These are phyloP conservation scores for Plectosphaerella cucumerina DNA, from an alignment of 2,329 filamentous ascomycete species.

Conservation along the genomic window DNA sequence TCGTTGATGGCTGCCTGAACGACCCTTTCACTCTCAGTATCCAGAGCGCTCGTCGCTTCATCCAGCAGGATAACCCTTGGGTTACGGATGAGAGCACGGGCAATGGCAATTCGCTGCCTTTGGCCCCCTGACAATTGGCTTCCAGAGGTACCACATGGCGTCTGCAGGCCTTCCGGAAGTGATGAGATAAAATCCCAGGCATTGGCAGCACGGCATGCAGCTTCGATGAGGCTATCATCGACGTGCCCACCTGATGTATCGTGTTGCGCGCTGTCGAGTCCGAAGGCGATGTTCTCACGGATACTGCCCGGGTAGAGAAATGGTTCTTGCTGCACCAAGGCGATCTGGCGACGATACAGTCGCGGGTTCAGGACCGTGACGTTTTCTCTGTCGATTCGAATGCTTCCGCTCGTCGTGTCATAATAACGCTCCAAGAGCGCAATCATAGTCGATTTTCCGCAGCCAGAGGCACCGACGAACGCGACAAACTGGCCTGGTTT, in stretches of 20 bases:
- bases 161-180: slow-evolving; percentile 49
- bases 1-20: slow-evolving; percentile 42
- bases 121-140: slow-evolving; percentile 68
- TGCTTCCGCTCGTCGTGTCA: slow-evolving; percentile 57
- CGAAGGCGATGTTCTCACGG: slow-evolving; percentile 63
- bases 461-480: slow-evolving; percentile 65
- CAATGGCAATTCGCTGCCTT: slow-evolving; percentile 61
- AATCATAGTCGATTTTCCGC: slow-evolving; percentile 69
- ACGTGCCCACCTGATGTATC: slow-evolving; percentile 19
- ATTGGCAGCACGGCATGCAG: slow-evolving; percentile 39
- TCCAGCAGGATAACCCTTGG: slow-evolving; percentile 63
- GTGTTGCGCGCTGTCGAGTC: slow-evolving; percentile 25
- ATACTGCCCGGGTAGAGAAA: slow-evolving; percentile 57
- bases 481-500: slow-evolving; percentile 62
- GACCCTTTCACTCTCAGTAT: slow-evolving; percentile 50
- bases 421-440: slow-evolving; percentile 66
- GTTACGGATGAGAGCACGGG: slow-evolving; percentile 56
- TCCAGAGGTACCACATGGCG: slow-evolving; percentile 60
- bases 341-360: slow-evolving; percentile 60
- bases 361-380: slow-evolving; percentile 53
- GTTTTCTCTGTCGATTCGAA: slow-evolving; percentile 55
- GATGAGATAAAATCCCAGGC: slow-evolving; percentile 38
- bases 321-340: slow-evolving; percentile 71
- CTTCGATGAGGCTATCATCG: too few species aligned
- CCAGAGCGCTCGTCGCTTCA: slow-evolving; percentile 63